These are phyloP conservation scores for Dovyalis caffra DNA, from an alignment of 345 rosid species.

Conservation along the genomic window DNA sequence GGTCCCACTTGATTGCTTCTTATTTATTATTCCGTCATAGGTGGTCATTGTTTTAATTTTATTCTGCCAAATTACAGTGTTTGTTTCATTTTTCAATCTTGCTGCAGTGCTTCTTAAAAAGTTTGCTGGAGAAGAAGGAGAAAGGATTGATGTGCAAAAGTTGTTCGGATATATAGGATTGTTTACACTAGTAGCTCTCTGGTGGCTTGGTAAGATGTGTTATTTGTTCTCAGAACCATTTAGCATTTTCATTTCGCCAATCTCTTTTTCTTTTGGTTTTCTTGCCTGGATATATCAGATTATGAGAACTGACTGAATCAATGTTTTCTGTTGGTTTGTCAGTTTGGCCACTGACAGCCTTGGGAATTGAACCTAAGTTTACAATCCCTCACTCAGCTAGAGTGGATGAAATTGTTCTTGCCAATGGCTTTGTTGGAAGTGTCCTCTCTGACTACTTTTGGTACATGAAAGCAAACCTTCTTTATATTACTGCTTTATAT, in stretches of 20 bases:
- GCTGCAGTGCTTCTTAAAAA: conserved; percentile 93
- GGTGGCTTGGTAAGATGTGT: conserved; percentile 91
- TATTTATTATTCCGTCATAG: not conserved
- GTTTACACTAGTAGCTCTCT: conserved; percentile 92
- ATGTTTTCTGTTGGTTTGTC: conserved; percentile 24
- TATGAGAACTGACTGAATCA: not conserved
- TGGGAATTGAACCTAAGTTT: conserved; percentile 97
- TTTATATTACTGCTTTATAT: not conserved
- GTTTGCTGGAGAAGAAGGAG: conserved; percentile 96
- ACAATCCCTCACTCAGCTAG: conserved; percentile 88
- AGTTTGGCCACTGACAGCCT: conserved; percentile 96
- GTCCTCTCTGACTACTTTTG: conserved; percentile 97
- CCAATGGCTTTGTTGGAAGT: conserved; percentile 93
- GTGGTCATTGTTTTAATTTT: not conserved
- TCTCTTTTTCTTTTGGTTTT: not conserved
- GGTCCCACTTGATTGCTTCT: not conserved
- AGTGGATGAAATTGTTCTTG: conserved; percentile 91
- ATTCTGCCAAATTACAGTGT: conserved; percentile 1
- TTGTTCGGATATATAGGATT: conserved; percentile 94
- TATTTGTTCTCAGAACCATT: not conserved
- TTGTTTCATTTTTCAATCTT: conserved; percentile 16
- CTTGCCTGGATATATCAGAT: not conserved
- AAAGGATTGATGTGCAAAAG: conserved; percentile 90
- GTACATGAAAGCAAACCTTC: conserved; percentile 32
- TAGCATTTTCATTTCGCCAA: not conserved